Evolutionary conservation across 2,329 filamentous ascomycete species (phyloP).

Genomic region (Pseudopithomyces maydicus): DNA sequence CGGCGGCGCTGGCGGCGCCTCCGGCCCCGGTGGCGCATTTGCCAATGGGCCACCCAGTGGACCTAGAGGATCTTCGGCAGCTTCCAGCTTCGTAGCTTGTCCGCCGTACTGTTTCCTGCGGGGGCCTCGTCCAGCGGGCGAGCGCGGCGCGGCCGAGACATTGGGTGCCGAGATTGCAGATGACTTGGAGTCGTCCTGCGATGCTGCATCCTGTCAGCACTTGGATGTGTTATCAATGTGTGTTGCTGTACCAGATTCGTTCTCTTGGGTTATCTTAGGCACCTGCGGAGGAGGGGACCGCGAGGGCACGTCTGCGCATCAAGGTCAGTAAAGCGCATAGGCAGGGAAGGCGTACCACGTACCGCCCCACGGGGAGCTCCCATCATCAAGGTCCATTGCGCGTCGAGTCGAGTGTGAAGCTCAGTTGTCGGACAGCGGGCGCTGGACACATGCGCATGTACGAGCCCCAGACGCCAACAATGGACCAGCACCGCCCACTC

Average conservation of each 20-base stretch:
- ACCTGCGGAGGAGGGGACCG: conserved; percentile 49
- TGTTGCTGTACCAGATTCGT: conserved; percentile 36
- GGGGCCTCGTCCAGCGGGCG: conserved; percentile 55
- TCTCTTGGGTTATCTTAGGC: conserved; percentile 43
- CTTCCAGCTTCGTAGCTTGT: conserved; percentile 78
- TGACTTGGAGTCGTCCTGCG: conserved; percentile 21
- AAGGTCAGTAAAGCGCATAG: background rate
- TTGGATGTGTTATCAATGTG: background rate
- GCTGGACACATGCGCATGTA: conserved; percentile 8
- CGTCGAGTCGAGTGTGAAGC: conserved; percentile 16
- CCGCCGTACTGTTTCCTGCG: conserved; percentile 68
- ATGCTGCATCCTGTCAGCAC: conserved; percentile 14
- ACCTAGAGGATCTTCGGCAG: conserved; percentile 76
- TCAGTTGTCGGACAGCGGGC: conserved; percentile 4
- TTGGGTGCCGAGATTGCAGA: conserved; percentile 37
- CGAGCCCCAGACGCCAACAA: background rate
- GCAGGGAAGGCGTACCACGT: conserved; percentile 8
- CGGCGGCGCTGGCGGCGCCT: conserved; percentile 69
- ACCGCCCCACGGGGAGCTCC: conserved; percentile 51
- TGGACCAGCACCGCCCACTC: too few species aligned
- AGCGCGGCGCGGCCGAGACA: conserved; percentile 50
- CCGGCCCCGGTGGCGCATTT: conserved; percentile 44
- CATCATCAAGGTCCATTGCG: conserved; percentile 51
- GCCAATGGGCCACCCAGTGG: conserved; percentile 73
- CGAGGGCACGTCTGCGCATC: conserved; percentile 52